Evolutionary conservation across 768 basidiomycete genomes (phyloP), one percentile per base, ranked within the genome.

Genomic region (Sarcodon aspratus): DNA sequence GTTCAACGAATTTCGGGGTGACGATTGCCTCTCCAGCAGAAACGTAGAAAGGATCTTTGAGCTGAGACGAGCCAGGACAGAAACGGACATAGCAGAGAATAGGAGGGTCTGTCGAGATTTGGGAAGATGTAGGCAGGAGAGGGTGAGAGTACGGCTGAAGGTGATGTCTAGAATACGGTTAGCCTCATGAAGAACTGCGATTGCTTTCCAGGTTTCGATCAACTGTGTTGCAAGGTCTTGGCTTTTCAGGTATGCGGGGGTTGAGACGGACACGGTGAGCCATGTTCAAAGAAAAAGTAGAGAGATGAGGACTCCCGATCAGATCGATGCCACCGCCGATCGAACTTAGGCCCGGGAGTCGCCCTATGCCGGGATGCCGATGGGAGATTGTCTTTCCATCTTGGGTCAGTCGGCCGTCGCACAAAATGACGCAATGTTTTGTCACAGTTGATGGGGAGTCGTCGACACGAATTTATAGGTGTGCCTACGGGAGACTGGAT

Each of bases 131-230:
- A n/a, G 78, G 78, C n/a, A 98, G 74, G 46, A 97, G 82, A 5
- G 95, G 21, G 90, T 80, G 2, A 98, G 69, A 0, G 94, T 91
- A 36, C 80, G 79, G 13, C 86, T 72, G 64, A 98, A 98, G 5
- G 95, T 95, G 85, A 97, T 89, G 63, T 98, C 95, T n/a, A 98
- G 76, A 46, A 97, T 89, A 17, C 95, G 80, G 61, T 97, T 95
- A 8, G 95, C 95, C 71, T 98, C 95, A 58, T 98, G 95, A 34
- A 98, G 80, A 4, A 97, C 92, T 93, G 46, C 83, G 9, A 79
- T n/a, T n/a, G n/a, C n/a, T n/a, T n/a, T n/a, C n/a, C 40, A 5
- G 7, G 73, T 42, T 50, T 3, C 13, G 27, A 5, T 46, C n/a
- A n/a, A n/a, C n/a, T 49, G 33, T 33, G 31, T 12, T 44, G 48